Evolutionary conservation across 768 basidiomycete genomes (phyloP), one percentile per base, ranked within the genome.

Genomic region (Neoboletus subvelutipes): DNA sequence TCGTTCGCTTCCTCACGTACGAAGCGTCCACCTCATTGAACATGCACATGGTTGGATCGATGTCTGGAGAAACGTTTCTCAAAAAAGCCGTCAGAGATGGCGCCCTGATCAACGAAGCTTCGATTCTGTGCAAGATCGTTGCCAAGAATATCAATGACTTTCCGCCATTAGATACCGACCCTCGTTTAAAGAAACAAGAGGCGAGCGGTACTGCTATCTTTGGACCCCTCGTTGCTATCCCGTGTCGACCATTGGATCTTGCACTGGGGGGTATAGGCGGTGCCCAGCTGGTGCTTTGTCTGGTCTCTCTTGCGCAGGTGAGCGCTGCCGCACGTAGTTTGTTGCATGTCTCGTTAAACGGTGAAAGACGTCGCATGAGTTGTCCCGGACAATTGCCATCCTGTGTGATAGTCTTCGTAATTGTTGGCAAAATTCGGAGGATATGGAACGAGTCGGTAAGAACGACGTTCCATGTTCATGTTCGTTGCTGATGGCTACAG

Each of bases 391-490:
- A 0, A 71, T 94, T 7, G 76, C 85, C 4, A 83, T 94, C 28
- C 71, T 96, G 22, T 80, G 83, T 10, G 92, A 95, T 63, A 83
- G 88, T 3, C 69, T 97, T 45, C 83, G 83, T 60, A 87, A 89
- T 62, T 90, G 84, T 63, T 98, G 95, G 95, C 84, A 91, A 64
- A 93, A 92, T 65, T 94, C 91, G 36, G 94, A 95, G 67, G 95
- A 97, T 63, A 93, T 95, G 87, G 94, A 96, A 67, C 79, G 87
- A 34, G 73, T 94, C 52, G 84, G 93, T 94, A 63, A 65, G 88
- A 78, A 13, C 4, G n/a, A 17, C n/a, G 18, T 33, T 47, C 6
- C 37, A 41, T 45, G 2, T 39, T 50, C 6, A n/a, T 26, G n/a
- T 49, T 54, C 26, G 33, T 52, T 49, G 29, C 46, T 66, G 10